Base-by-base conservation (phyloP, 1,139 yeast genomes). In the Taphrina pruni region DNA sequence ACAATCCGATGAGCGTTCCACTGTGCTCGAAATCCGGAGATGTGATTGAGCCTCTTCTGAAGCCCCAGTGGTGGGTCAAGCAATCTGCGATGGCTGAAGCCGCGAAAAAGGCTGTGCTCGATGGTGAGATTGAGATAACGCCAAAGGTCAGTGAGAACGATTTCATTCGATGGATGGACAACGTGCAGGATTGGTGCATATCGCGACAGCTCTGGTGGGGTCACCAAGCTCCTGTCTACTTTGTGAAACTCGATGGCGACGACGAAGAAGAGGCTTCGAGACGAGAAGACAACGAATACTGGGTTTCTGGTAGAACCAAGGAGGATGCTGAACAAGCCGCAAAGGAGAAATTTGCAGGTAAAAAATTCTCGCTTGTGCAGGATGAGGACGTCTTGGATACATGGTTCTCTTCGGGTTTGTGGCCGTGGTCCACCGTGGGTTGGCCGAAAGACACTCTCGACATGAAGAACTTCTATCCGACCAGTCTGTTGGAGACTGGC, bases 201-300 rank as follows among this genome's bases (percentile, higher is more conserved):
- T 94, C 98, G 41, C 90, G 99, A 82, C 99, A 94, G 83, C 86
- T 94, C 77, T 94, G 99, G 99, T 94, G 99, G 99, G 99, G 99
- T 74, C 99, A 94, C 82, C 88, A 98, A 82, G 91, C 97, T 81
- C 99, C 99, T 35, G 97, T 90, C 64, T 94, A 95, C 81, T 91
- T 91, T 75, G 91, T 93, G 72, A 82, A 84, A 68, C 81, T 91
- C 71, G 97, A 91, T 77, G 95, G 94, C 70, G 60, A 64, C 6
- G 67, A 54, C 20, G 52, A 64, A 14, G 48, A 64, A n/a, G 75
- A 72, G 9, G 72, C 72, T 43, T 68, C 70, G 55, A 77, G 77
- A 66, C 67, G 71, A 11, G 66, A 74, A 36, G 89, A 88, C 77
- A 90, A 88, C 74, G 81, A 84, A 60, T 88, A 84, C 82, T 94